Percentiles rank a stretch among this genome's conserved stretches.
phyloP scores from a whole-genome alignment of 2,329 filamentous ascomycete species.

The Beauveria sp. region DNA sequence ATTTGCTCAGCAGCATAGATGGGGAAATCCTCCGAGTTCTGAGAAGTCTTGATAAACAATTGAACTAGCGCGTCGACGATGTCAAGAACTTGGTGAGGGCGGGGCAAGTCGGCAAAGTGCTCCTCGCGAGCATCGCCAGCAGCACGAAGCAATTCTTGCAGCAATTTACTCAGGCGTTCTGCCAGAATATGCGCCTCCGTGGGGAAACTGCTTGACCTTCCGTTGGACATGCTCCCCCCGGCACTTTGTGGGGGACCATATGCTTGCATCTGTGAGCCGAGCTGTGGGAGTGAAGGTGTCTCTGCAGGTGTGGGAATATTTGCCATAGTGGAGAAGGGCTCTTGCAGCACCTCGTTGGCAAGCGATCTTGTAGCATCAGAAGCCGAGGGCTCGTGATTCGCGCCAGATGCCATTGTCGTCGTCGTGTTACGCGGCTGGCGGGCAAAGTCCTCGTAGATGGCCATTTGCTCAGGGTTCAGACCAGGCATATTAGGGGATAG shows the following conservation, averaged over 20 bases:
- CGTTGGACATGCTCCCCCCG: constrained; percentile 35
- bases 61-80: constrained; percentile 54
- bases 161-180: constrained; percentile 50
- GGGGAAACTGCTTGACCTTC: constrained; percentile 39
- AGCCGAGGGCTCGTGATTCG: constrained; percentile 43
- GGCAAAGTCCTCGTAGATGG: constrained; percentile 94
- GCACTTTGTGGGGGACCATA: constrained; percentile 46
- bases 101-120: constrained; percentile 52
- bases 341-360: constrained; percentile 56
- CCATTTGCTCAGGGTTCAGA: constrained; percentile 84
- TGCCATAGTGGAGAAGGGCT: constrained; percentile 51
- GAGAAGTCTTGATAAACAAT: constrained; percentile 55
- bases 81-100: constrained; percentile 53
- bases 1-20: constrained; percentile 54
- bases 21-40: constrained; percentile 53
- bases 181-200: constrained; percentile 45
- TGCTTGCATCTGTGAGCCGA: constrained; percentile 45
- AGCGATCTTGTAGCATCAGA: constrained; percentile 56
- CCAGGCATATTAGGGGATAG: constrained; percentile 62
- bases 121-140: constrained; percentile 48
- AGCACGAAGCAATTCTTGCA: constrained; percentile 49
- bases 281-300: constrained; percentile 46
- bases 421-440: constrained; percentile 64
- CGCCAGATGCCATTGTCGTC: constrained; percentile 39
- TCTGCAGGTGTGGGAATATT: constrained; percentile 53